Percentiles rank a stretch among this genome's conserved stretches.
phyloP scores from a whole-genome alignment of 179 eudicot species.

The Heliamphora ciliata region DNA sequence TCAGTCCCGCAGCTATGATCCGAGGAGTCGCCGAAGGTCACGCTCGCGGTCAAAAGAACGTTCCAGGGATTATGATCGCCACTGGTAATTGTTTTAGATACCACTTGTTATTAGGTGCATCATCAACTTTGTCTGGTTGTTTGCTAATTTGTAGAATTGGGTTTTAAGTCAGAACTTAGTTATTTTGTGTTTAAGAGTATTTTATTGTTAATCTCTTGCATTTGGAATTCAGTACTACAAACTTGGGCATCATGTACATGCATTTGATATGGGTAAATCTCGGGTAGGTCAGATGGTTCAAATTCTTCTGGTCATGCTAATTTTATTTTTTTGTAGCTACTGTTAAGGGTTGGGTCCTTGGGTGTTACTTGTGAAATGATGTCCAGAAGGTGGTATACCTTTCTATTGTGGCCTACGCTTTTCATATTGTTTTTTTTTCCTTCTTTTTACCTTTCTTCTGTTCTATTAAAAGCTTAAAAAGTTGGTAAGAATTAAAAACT shows the following conservation, averaged over 20 bases:
- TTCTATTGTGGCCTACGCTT: not conserved
- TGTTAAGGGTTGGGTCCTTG: not conserved
- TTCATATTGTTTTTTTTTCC: not conserved
- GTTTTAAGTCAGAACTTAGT: not conserved
- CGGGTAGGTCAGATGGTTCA: not conserved
- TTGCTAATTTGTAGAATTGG: not conserved
- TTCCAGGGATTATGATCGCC: conserved; percentile 69
- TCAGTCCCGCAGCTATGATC: conserved; percentile 62
- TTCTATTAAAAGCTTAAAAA: too few species aligned
- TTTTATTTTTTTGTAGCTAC: not conserved
- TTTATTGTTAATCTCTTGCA: not conserved
- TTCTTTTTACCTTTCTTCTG: too few species aligned
- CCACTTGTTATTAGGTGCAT: not conserved
- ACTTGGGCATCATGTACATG: not conserved
- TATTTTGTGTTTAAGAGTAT: not conserved
- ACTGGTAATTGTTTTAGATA: conserved; percentile 30
- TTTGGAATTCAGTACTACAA: too few species aligned
- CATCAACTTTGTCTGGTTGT: not conserved
- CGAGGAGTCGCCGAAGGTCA: conserved; percentile 77
- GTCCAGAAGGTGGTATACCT: not conserved
- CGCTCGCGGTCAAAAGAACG: conserved; percentile 85
- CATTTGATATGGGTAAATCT: too few species aligned
- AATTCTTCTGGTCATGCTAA: not conserved
- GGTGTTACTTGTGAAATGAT: not conserved
- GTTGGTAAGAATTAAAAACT: too few species aligned